A percentile compares a stretch with the other conserved stretches of the same genome.
phyloP scores from a whole-genome alignment of 2,329 filamentous ascomycete species.

The Penicillium crustosum region DNA sequence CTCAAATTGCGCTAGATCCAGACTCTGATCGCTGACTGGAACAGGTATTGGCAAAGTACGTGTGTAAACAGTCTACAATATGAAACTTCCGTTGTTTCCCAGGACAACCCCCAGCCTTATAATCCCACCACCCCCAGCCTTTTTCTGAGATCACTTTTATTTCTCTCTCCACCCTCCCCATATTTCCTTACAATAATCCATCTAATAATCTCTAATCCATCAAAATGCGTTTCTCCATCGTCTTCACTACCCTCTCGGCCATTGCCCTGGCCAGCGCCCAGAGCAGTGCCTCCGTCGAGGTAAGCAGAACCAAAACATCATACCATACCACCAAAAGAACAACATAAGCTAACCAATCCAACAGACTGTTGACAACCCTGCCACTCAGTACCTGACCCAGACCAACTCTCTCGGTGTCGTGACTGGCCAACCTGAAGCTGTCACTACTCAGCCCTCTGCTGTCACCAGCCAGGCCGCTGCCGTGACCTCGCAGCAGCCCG shows the following conservation, averaged over 20 bases:
- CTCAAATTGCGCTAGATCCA: constrained; percentile 14
- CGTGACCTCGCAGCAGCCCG: constrained; percentile 35
- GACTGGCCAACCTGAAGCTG: constrained; percentile 46
- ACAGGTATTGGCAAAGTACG: neutral
- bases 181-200: neutral
- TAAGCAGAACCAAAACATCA: constrained; percentile 16
- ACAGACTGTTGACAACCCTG: constrained; percentile 41
- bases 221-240: constrained; percentile 50
- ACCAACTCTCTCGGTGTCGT: constrained; percentile 53
- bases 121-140: neutral
- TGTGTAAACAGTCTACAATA: neutral
- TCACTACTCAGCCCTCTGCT: constrained; percentile 35
- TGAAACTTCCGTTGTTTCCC: constrained; percentile 11
- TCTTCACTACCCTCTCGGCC: constrained; percentile 47
- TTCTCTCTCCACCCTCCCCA: constrained; percentile 9
- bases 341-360: constrained; percentile 6
- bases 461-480: constrained; percentile 35
- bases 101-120: constrained; percentile 11
- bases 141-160: neutral
- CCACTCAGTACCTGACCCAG: constrained; percentile 47
- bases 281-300: constrained; percentile 27
- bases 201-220: constrained; percentile 14
- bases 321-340: neutral
- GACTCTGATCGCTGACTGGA: constrained; percentile 13
- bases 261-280: constrained; percentile 46